phyloP scores from a whole-genome alignment of 495 filamentous ascomycete species.

The Neurospora tetraspora region DNA sequence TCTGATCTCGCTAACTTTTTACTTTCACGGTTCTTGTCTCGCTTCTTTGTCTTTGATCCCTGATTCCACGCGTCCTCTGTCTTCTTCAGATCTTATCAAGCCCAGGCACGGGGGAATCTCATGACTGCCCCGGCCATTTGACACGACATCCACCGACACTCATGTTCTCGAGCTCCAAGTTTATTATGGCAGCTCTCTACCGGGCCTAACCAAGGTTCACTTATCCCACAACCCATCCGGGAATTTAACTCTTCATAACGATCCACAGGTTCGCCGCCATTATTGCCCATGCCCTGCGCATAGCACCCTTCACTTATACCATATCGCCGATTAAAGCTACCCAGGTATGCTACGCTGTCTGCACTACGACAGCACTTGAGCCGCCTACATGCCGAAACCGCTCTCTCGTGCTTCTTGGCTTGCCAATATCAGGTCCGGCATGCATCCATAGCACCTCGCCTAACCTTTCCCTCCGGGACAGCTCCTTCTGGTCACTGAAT shows the following conservation, averaged over 20 bases:
- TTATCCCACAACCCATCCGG: neutral
- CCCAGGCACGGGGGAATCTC: neutral
- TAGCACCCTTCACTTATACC: neutral
- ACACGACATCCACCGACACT: neutral
- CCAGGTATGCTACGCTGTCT: neutral
- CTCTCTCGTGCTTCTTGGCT: neutral
- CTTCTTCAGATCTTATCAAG: neutral
- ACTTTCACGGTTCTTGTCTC: neutral
- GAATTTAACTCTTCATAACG: neutral
- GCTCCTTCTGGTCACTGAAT: neutral
- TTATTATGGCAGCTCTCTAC: neutral
- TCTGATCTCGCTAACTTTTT: neutral
- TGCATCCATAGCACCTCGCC: neutral
- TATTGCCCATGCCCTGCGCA: neutral
- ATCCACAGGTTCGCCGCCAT: neutral
- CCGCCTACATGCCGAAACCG: neutral
- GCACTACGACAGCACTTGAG: neutral
- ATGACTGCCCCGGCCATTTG: neutral
- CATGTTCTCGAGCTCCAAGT: neutral
- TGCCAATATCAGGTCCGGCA: neutral
- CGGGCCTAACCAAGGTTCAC: neutral
- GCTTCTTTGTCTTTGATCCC: neutral
- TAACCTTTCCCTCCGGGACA: neutral
- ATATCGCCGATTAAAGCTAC: neutral
- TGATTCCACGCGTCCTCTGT: neutral